phyloP scores from a whole-genome alignment of 2,329 filamentous ascomycete species.

The Cercospora canescens region DNA sequence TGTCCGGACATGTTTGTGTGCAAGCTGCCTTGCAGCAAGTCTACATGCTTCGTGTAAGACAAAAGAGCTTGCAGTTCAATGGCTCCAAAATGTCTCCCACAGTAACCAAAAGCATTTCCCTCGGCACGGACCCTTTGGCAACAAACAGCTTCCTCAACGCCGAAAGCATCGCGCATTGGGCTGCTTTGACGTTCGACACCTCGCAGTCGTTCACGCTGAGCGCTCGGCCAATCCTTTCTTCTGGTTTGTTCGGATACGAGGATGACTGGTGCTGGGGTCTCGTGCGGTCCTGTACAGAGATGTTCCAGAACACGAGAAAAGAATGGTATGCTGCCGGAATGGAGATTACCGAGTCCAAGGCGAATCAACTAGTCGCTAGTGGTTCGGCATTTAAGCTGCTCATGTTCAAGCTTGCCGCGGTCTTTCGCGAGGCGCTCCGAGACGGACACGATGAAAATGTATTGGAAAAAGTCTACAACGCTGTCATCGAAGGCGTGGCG shows the following conservation, averaged over 20 bases:
- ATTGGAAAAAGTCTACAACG: conserved; percentile 6
- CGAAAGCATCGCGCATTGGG: conserved; percentile 18
- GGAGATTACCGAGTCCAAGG: conserved; percentile 12
- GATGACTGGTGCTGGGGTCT: conserved; percentile 15
- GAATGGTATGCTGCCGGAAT: conserved; percentile 8
- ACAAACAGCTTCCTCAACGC: conserved; percentile 16
- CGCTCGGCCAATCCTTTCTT: conserved; percentile 13
- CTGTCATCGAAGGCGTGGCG: conserved; percentile 8
- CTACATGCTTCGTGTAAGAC: conserved; percentile 14
- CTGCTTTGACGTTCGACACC: conserved; percentile 14
- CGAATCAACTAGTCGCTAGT: conserved; percentile 11
- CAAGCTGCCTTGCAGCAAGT: conserved; percentile 14
- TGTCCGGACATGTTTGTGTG: conserved; percentile 13
- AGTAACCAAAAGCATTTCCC: conserved; percentile 8
- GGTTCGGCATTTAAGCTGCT: conserved; percentile 13
- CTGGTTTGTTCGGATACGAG: conserved; percentile 12
- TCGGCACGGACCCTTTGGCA: conserved; percentile 7
- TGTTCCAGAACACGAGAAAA: conserved; percentile 8
- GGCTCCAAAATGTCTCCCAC: conserved; percentile 15
- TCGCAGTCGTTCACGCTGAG: conserved; percentile 14
- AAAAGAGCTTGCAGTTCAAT: conserved; percentile 12
- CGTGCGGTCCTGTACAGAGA: conserved; percentile 14
- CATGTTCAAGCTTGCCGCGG: conserved; percentile 14
- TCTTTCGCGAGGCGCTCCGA: conserved; percentile 15
- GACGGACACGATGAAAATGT: conserved; percentile 15